phyloP scores from a whole-genome alignment of 2,329 filamentous ascomycete species.

The Sporothrix brasiliensis region DNA sequence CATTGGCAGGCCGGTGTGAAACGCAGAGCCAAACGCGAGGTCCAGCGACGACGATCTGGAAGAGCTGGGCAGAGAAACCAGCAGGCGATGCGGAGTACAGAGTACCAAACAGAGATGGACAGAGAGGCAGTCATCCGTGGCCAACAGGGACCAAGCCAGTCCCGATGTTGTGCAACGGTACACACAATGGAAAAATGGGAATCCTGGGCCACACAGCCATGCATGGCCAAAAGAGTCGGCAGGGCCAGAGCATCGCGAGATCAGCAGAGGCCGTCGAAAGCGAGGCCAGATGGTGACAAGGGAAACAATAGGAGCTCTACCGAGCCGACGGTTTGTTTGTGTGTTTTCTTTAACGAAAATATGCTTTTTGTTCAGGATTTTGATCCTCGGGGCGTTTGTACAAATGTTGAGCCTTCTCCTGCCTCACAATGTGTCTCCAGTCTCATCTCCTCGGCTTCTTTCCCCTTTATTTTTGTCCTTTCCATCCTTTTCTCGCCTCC shows the following conservation, averaged over 20 bases:
- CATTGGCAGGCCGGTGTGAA: not conserved
- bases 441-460: not conserved
- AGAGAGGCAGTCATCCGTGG: not conserved
- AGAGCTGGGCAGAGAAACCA: not conserved
- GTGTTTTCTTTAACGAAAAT: not conserved
- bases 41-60: not conserved
- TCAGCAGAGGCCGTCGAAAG: not conserved
- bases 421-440: not conserved
- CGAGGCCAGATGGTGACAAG: not conserved
- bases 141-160: slow-evolving; percentile 8
- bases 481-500: not conserved
- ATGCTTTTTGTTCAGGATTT: not conserved
- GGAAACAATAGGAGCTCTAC: not conserved
- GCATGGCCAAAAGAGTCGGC: not conserved
- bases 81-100: too few species aligned
- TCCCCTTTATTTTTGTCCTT: not conserved
- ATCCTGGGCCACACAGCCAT: not conserved
- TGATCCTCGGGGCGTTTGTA: not conserved
- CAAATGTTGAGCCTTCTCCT: not conserved
- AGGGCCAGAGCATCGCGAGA: not conserved
- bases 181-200: not conserved
- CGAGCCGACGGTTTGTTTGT: slow-evolving; percentile 1
- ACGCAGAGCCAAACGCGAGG: slow-evolving; percentile 14
- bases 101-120: not conserved
- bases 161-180: slow-evolving; percentile 8